These are phyloP conservation scores for Microsporum audouinii DNA, from an alignment of 2,329 filamentous ascomycete genomes.

Conservation along the genomic window DNA sequence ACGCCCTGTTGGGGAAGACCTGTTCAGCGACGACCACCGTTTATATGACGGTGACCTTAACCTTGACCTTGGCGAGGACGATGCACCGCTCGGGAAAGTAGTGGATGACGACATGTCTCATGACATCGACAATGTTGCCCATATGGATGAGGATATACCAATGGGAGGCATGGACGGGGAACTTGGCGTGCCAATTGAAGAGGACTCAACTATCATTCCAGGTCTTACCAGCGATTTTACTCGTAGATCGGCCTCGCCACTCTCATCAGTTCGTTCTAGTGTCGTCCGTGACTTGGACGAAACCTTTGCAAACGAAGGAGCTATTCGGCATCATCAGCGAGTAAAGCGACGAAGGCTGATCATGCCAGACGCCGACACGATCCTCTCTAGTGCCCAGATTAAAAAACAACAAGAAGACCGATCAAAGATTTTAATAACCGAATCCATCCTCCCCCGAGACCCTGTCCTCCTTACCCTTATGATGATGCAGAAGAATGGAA, in stretches of 20 bases:
- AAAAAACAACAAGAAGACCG: slow-evolving; percentile 77
- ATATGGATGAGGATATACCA: slow-evolving; percentile 44
- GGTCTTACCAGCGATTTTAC: slow-evolving; percentile 24
- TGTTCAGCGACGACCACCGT: slow-evolving; percentile 50
- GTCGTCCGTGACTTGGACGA: slow-evolving; percentile 53
- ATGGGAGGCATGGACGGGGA: slow-evolving; percentile 41
- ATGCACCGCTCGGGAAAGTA: slow-evolving; percentile 32
- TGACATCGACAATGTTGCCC: slow-evolving; percentile 49
- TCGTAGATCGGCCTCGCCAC: slow-evolving; percentile 41
- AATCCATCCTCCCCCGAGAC: slow-evolving; percentile 75
- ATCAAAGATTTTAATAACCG: slow-evolving; percentile 71
- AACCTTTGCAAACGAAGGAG: slow-evolving; percentile 42
- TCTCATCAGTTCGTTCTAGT: slow-evolving; percentile 43
- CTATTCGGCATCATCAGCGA: slow-evolving; percentile 55
- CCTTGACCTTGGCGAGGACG: slow-evolving; percentile 40
- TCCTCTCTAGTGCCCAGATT: slow-evolving; percentile 65
- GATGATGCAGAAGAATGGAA: slow-evolving; percentile 82
- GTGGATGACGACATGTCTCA: slow-evolving; percentile 30
- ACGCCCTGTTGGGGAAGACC: slow-evolving; percentile 46
- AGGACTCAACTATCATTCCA: slow-evolving; percentile 34
- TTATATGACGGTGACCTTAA: slow-evolving; percentile 42
- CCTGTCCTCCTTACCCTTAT: slow-evolving; percentile 76
- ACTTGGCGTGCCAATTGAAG: slow-evolving; percentile 46
- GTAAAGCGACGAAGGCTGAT: slow-evolving; percentile 72
- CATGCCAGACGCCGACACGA: slow-evolving; percentile 67